Evolutionary conservation across 768 basidiomycete genomes (phyloP).

Genomic region (Lepiota brunneoincarnata): DNA sequence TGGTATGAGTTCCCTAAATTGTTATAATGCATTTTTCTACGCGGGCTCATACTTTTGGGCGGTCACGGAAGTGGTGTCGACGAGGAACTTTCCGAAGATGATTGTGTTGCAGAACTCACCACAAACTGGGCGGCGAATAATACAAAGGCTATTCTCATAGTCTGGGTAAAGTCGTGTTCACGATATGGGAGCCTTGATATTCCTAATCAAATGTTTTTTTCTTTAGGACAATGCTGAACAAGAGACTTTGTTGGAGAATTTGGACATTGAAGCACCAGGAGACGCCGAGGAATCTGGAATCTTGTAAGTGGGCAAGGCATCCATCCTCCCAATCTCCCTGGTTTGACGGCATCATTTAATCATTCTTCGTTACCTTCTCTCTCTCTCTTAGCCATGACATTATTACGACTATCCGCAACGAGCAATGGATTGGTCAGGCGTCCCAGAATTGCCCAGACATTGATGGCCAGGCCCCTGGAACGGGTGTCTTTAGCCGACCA

Average conservation of each 20-base stretch:
- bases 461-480: conserved; percentile 22
- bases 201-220: no score
- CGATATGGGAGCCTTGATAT: not conserved
- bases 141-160: conserved; percentile 20
- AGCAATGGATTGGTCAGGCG: conserved; percentile 12
- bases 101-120: conserved; percentile 21
- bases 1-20: no score
- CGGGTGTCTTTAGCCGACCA: not conserved
- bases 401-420: conserved; percentile 18
- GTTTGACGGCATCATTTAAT: no score
- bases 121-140: conserved; percentile 20
- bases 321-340: no score
- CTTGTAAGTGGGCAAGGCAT: not conserved
- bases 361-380: not conserved
- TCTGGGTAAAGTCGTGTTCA: conserved; percentile 21
- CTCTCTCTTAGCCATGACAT: conserved; percentile 14
- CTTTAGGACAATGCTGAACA: not conserved
- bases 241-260: conserved; percentile 20
- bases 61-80: conserved; percentile 20
- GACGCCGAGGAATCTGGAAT: conserved; percentile 12
- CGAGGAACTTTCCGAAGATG: conserved; percentile 19
- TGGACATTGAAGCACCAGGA: conserved; percentile 19
- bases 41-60: no score
- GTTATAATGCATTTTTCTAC: no score
- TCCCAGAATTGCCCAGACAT: conserved; percentile 23